Evolutionary conservation across 805 yeast species (phyloP), one percentile per base, ranked within the genome.

Genomic region (Maudiozyma pseudohumilis): DNA sequence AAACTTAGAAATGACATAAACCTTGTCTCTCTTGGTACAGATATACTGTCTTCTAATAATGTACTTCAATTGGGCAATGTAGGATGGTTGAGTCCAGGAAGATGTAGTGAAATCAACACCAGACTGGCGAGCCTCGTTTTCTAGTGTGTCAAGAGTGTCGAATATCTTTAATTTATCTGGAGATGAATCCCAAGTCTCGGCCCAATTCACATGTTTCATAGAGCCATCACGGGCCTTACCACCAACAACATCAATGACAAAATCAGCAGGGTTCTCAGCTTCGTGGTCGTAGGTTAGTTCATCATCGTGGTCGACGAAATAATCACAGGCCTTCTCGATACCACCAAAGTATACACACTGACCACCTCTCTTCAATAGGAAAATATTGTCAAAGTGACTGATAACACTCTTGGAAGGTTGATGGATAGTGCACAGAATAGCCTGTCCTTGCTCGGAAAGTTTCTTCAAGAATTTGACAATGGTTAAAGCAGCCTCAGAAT

Each of bases 321-420:
- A 42, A 39, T 55, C 56, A 8, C 77, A 72, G 52, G 74, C 71
- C 34, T 68, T 60, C 35, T 85, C 83, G 48, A 77, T 74, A 43
- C 78, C 83, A 47, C 89, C 89, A 55, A 79, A 80, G 56, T 79
- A 80, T 20, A 39, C 80, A 31, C 87, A 80, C 53, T 70, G 63
- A 41, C 89, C 89, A 50, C 88, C 89, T 45, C 69, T 71, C 45
- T 75, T 75, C 52, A 81, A 63, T 45, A 80, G 68, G 46, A 75
- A 63, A 39, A 77, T 61, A 15, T 78, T 68, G 49, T 76, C 82
- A 44, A 76, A 76, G 45, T 72, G 73, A 45, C 72, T 69, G 50
- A 76, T 66, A 47, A 77, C 63, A 38, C 71, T 63, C 29, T 80
- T 80, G 28, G 78, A 72, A 34, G 82, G 82, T 58, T 76, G 82